Percentiles rank a stretch among this genome's conserved stretches.
Evolutionary conservation across 2,329 filamentous ascomycete genomes (phyloP).

Genomic region (Beauveria bassiana): DNA sequence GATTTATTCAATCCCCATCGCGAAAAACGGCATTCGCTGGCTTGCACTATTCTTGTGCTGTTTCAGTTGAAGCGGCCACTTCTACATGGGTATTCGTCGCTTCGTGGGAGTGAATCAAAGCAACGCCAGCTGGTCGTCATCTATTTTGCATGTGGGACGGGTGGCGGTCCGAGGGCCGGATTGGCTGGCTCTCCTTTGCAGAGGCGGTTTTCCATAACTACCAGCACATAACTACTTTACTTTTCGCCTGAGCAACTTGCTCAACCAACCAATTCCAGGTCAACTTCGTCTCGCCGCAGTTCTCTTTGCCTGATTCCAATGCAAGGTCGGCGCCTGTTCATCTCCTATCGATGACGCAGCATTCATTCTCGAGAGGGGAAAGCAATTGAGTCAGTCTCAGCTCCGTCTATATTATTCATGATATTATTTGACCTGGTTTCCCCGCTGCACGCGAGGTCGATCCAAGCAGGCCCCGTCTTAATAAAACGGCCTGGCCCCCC

Average conservation of each 20-base stretch:
- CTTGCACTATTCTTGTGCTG: neutral
- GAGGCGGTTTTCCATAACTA: too few species aligned
- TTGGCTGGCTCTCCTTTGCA: neutral
- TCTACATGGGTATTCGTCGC: too few species aligned
- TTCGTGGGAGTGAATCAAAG: neutral
- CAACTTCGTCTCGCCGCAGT: neutral
- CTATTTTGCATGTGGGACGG: neutral
- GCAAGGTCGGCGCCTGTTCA: neutral
- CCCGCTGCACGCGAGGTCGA: constrained; percentile 1
- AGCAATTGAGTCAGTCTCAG: neutral
- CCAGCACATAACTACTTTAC: too few species aligned
- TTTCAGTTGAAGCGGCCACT: neutral
- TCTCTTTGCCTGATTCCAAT: neutral
- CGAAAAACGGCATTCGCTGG: neutral
- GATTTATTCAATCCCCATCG: neutral
- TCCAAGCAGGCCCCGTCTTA: constrained; percentile 5
- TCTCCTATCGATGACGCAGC: neutral
- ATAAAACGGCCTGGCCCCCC: constrained; percentile 5
- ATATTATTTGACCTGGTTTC: neutral
- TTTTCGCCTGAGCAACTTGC: too few species aligned
- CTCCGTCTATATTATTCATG: neutral
- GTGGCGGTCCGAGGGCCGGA: neutral
- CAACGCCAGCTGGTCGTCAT: neutral
- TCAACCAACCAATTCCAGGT: neutral
- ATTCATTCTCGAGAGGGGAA: neutral